Conservation (phyloP, 2,329 filamentous ascomycete genomes). For the Diaporthe eres region DNA sequence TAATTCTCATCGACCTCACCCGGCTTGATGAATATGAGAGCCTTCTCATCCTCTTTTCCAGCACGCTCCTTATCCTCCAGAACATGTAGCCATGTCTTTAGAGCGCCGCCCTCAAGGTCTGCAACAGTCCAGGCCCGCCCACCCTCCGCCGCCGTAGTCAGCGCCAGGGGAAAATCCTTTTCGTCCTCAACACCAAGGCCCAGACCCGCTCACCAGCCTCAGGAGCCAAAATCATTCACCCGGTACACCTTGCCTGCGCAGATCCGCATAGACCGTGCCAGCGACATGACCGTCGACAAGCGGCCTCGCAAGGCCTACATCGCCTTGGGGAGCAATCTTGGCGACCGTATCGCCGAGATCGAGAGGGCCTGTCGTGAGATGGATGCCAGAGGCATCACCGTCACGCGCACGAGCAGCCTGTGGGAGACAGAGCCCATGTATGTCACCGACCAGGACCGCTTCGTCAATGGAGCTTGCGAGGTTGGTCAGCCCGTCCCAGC, state of each 20-base stretch:
- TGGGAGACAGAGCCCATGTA: constrained; percentile 99
- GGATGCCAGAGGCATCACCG: constrained; percentile 77
- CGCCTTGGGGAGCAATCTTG: constrained; percentile 93
- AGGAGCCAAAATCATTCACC: constrained; percentile 34
- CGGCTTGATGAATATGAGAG: constrained; percentile 34
- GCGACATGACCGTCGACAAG: constrained; percentile 42
- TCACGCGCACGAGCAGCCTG: constrained; percentile 86
- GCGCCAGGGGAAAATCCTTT: constrained; percentile 36
- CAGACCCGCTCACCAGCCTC: constrained; percentile 24
- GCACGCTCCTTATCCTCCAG: constrained; percentile 1
- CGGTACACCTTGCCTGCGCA: constrained; percentile 42
- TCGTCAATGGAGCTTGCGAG: constrained; percentile 94
- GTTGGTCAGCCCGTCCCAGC: constrained; percentile 63
- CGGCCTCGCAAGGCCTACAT: constrained; percentile 75
- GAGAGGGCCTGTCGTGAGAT: constrained; percentile 86
- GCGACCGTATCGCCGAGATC: constrained; percentile 87
- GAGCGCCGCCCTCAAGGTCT: constrained; percentile 22
- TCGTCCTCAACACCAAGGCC: constrained; percentile 33
- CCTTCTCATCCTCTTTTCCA: constrained; percentile 14
- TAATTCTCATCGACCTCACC: constrained; percentile 23
- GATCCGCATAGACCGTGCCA: constrained; percentile 46
- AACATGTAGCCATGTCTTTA: constrained; percentile 34
- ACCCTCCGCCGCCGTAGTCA: constrained; percentile 28
- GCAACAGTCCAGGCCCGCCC: constrained; percentile 33
- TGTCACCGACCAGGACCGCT: constrained; percentile 87